Base-by-base conservation (phyloP, 306 rosid species). In the Fragaria iinumae region DNA sequence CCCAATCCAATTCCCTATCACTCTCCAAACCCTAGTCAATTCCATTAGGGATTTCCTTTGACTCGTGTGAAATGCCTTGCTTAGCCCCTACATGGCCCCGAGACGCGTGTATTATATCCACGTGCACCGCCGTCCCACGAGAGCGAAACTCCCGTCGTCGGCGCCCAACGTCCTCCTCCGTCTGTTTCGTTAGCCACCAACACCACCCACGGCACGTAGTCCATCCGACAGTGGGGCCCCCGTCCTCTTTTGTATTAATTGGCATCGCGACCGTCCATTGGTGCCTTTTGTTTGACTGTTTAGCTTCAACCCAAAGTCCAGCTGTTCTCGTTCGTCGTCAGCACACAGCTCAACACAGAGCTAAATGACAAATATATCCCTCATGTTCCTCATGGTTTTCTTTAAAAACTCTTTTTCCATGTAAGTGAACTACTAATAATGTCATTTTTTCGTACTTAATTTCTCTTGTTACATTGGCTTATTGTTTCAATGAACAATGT, bases 111-210 rank as follows among this genome's bases (percentile, higher is more conserved):
- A 44, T 32, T 48, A n/a, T 6, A n/a, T 60, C 47, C 79, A 77
- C 80, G 80, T 74, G 76, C 80, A 78, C 80, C 45, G 79, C 81
- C 75, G 81, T 16, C 75, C 48, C 36, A 20, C 20, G 2, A 18
- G n/a, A 53, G 67, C 16, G 14, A 55, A 21, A 4, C 67, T 60
- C 39, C 38, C 3, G 34, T 13, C 67, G 67, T 41, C 63, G 0
- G n/a, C 48, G 36, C n/a, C 32, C 43, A 57, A 38, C 38, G 34
- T 39, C 67, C 63, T 21, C 12, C 56, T 16, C 1, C 73, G 17
- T 13, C 29, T 41, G 52, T 43, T 67, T n/a, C 6, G 34, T 44
- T 67, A 2, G 10, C 13, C 27, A 1, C 60, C 27, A 0, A 50
- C 69, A 72, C 50, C 59, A 62, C 41, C 18, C 43, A 65, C 71